These are phyloP conservation scores for Aspergillus sclerotiicarbonarius DNA, from an alignment of 495 filamentous ascomycete species.

Conservation along the genomic window DNA sequence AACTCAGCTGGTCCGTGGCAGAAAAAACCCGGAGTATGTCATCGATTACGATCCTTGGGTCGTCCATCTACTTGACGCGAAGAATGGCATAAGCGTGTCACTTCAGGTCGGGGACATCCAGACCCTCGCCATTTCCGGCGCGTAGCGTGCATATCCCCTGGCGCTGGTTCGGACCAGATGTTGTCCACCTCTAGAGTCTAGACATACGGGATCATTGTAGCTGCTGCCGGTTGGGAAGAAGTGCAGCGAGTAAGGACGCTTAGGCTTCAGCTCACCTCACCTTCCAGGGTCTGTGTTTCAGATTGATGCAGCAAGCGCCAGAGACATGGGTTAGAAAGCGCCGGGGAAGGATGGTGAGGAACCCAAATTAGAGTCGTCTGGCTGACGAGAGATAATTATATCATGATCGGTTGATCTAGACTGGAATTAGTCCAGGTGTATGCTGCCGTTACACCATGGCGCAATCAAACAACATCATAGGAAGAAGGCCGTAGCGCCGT, in stretches of 20 bases:
- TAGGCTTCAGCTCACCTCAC: not conserved
- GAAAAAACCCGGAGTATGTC: no score
- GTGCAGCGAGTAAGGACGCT: slow-evolving; percentile 6
- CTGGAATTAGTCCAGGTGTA: not conserved
- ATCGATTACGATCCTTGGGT: no score
- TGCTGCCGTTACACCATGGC: not conserved
- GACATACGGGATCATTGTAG: slow-evolving; percentile 1
- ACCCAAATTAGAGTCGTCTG: slow-evolving; percentile 8
- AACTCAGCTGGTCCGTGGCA: no score
- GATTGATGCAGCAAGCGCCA: not conserved
- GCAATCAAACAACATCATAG: not conserved
- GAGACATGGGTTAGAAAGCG: slow-evolving; percentile 21
- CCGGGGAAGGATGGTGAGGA: not conserved
- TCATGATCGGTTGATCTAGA: not conserved
- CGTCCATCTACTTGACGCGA: not conserved
- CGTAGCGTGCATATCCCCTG: not conserved
- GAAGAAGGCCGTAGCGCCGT: not conserved
- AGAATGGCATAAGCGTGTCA: not conserved
- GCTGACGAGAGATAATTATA: not conserved
- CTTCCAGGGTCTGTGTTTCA: slow-evolving; percentile 9
- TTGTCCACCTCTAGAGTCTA: no score
- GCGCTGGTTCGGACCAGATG: not conserved
- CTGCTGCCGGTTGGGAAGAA: not conserved
- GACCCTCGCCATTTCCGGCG: not conserved
- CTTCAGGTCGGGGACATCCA: not conserved